Conservation (phyloP, 1,284 basidiomycete species). For the Anthracocystis walkeri region DNA sequence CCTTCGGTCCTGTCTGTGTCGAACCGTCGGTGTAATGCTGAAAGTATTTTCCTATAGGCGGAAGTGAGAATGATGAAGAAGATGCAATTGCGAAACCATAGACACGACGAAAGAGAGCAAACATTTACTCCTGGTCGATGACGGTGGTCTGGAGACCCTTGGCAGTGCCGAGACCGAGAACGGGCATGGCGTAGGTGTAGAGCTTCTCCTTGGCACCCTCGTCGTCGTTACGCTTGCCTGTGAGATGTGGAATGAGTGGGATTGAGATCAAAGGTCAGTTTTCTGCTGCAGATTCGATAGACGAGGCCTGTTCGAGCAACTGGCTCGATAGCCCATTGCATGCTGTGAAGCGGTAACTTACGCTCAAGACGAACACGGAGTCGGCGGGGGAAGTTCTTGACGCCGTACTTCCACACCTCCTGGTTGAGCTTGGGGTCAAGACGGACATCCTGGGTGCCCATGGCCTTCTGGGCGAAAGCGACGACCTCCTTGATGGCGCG, state of each 20-base stretch:
- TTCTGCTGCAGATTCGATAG: background rate
- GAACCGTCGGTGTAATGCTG: slow-evolving; percentile 33
- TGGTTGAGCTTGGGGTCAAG: slow-evolving; percentile 70
- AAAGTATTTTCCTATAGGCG: slow-evolving; percentile 17
- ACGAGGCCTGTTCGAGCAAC: background rate
- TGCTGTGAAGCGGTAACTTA: background rate
- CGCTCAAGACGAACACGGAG: slow-evolving; percentile 68
- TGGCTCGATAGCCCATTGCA: background rate
- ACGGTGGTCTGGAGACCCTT: slow-evolving; percentile 68
- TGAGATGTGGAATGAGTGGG: background rate
- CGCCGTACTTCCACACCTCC: slow-evolving; percentile 69
- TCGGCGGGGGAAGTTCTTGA: slow-evolving; percentile 68
- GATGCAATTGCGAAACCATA: slow-evolving; percentile 42
- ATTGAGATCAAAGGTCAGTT: slow-evolving; percentile 1
- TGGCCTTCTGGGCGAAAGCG: slow-evolving; percentile 68
- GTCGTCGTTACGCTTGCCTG: slow-evolving; percentile 69
- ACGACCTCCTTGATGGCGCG: slow-evolving; percentile 68
- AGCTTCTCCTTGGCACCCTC: slow-evolving; percentile 70
- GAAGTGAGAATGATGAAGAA: slow-evolving; percentile 14
- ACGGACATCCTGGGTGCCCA: slow-evolving; percentile 69
- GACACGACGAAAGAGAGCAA: slow-evolving; percentile 26
- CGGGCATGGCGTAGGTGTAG: slow-evolving; percentile 67
- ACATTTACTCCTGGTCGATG: slow-evolving; percentile 66
- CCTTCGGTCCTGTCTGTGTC: slow-evolving; percentile 33
- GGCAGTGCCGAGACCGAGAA: slow-evolving; percentile 68